Conservation (phyloP, 371 early-diverging fungal genomes). For the Batrachochytrium dendrobatidis region DNA sequence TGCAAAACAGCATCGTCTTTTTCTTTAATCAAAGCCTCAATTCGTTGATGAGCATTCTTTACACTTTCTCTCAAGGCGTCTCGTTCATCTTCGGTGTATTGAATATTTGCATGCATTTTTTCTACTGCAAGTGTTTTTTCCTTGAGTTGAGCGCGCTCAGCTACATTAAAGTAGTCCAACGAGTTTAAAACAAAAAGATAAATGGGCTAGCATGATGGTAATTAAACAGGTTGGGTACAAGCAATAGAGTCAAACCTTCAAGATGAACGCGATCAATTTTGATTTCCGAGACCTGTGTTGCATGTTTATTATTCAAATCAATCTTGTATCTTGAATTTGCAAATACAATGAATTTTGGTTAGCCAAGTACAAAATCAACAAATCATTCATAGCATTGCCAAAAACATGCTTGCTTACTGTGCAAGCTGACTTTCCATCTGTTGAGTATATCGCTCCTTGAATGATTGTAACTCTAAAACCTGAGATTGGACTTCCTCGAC, state of each 20-base stretch:
- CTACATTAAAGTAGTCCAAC: conserved; percentile 6
- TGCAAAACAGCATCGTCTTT: conserved; percentile 17
- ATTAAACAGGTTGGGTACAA: not conserved
- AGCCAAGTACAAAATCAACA: too few relatives aligned
- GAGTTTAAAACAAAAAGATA: not conserved
- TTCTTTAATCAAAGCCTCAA: conserved; percentile 8
- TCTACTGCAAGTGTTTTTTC: conserved; percentile 24
- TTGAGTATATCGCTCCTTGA: conserved; percentile 34
- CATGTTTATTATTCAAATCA: conserved; percentile 31
- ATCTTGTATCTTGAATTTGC: conserved; percentile 29
- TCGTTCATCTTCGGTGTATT: conserved; percentile 14
- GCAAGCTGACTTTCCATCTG: conserved; percentile 38
- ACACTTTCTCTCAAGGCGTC: conserved; percentile 12
- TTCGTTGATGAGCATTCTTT: conserved; percentile 7
- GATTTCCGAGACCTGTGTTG: conserved; percentile 22
- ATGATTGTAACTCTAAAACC: conserved; percentile 21
- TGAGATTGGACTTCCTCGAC: conserved; percentile 27
- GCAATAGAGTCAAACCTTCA: conserved; percentile 20
- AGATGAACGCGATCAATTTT: conserved; percentile 31
- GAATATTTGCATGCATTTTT: conserved; percentile 12
- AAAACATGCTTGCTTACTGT: conserved; percentile 10
- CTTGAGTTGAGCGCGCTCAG: conserved; percentile 23
- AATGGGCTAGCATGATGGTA: conserved; percentile 3
- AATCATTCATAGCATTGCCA: not conserved
- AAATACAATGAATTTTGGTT: not conserved